phyloP scores from a whole-genome alignment of 2,329 filamentous ascomycete species.

The Emergomyces pasteurianus region DNA sequence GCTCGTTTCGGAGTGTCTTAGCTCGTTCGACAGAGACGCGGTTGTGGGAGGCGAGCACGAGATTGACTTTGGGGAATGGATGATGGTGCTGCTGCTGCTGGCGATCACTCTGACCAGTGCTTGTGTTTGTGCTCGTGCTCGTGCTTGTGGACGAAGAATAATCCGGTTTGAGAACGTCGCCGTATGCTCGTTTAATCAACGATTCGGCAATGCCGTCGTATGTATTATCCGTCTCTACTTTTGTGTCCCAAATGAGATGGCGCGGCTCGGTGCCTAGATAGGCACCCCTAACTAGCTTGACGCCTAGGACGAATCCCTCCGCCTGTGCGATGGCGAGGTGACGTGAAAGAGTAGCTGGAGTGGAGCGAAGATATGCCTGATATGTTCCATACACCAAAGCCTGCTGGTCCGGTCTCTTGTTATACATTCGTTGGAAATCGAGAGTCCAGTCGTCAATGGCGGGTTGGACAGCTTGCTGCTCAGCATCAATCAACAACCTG shows the following conservation, averaged over 20 bases:
- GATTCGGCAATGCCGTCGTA: conserved; percentile 61
- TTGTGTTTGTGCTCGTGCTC: conserved; percentile 17
- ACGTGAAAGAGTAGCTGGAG: conserved; percentile 43
- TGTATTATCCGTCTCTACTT: conserved; percentile 54
- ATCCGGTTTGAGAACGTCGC: conserved; percentile 33
- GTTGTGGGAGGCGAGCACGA: conserved; percentile 78
- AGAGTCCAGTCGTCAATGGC: conserved; percentile 76
- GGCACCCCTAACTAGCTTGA: conserved; percentile 64
- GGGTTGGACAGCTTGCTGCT: conserved; percentile 64
- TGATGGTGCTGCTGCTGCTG: not conserved
- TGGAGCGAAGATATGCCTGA: conserved; percentile 60
- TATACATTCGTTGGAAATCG: conserved; percentile 61
- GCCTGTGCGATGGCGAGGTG: conserved; percentile 49
- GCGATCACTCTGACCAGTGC: not conserved
- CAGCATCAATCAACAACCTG: conserved; percentile 68
- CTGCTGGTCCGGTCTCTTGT: conserved; percentile 37
- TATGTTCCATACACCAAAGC: conserved; percentile 69
- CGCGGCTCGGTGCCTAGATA: conserved; percentile 60
- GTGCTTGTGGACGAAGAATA: conserved; percentile 14
- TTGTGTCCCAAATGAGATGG: conserved; percentile 57
- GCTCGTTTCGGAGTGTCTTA: conserved; percentile 35
- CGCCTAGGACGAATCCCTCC: conserved; percentile 54
- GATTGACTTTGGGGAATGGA: conserved; percentile 43
- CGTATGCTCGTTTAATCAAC: conserved; percentile 53
- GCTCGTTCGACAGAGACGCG: conserved; percentile 51